Percentiles rank a stretch among this genome's conserved stretches.
Evolutionary conservation across 2,329 filamentous ascomycete genomes (phyloP).

Genomic region (Cordyceps javanica): DNA sequence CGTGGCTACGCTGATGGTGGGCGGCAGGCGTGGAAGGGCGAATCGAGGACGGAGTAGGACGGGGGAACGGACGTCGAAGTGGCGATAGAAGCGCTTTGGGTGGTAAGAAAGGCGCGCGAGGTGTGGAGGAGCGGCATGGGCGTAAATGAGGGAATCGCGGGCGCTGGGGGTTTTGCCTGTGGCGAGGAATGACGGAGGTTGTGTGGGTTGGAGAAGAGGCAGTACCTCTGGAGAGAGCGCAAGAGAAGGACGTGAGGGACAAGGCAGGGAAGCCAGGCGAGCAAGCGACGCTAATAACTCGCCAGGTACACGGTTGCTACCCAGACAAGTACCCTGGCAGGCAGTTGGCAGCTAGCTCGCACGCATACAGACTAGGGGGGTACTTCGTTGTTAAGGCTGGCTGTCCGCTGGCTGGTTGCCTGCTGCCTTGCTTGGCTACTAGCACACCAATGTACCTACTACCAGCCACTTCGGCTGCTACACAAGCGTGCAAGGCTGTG

Average conservation of each 20-base stretch:
- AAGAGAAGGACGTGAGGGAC: background rate
- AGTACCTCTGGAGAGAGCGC: background rate
- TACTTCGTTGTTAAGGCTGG: background rate
- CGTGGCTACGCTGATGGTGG: background rate
- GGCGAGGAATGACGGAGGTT: background rate
- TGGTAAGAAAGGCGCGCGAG: background rate
- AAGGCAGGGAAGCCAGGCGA: background rate
- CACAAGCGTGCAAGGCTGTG: no score
- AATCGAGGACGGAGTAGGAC: background rate
- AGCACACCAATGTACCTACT: no score
- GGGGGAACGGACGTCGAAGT: background rate
- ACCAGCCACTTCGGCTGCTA: no score
- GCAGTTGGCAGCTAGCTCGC: background rate
- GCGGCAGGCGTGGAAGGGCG: background rate
- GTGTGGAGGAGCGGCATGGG: background rate
- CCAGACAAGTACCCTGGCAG: background rate
- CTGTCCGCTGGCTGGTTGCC: no score
- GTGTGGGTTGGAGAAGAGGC: conserved; percentile 4
- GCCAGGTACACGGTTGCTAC: background rate
- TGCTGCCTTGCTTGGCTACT: no score
- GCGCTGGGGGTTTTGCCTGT: background rate
- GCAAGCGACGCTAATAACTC: background rate
- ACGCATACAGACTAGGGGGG: background rate
- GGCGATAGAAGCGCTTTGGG: background rate
- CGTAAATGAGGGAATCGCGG: conserved; percentile 1